Conservation (phyloP, 441 rosid species). For the Erodium texanum region DNA sequence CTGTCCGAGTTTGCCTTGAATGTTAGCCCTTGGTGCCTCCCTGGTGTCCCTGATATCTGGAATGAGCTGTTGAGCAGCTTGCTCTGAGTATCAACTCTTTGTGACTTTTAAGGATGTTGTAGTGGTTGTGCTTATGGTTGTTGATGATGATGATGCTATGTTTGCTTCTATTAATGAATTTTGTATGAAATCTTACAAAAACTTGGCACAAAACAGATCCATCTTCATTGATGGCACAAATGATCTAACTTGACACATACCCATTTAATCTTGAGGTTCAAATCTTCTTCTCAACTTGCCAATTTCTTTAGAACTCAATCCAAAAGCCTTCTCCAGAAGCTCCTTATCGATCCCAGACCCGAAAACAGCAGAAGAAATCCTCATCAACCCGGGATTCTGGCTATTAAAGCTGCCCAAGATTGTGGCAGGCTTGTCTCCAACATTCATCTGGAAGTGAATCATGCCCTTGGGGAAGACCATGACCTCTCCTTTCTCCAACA, state of each 20-base stretch:
- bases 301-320: conserved; percentile 8
- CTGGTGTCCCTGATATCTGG: conserved; percentile 92
- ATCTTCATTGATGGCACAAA: too few relatives aligned
- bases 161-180: background rate
- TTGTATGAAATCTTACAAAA: background rate
- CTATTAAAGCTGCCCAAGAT: conserved; percentile 49
- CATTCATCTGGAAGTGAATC: conserved; percentile 67
- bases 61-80: conserved; percentile 70
- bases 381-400: conserved; percentile 52
- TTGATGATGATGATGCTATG: too few relatives aligned
- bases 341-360: conserved; percentile 48
- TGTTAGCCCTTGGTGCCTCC: conserved; percentile 96
- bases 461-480: conserved; percentile 70
- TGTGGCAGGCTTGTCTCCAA: conserved; percentile 47
- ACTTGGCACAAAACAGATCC: background rate
- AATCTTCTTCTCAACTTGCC: conserved; percentile 2
- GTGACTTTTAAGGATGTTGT: too few relatives aligned
- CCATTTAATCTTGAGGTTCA: background rate
- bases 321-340: conserved; percentile 11
- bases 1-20: conserved; percentile 51
- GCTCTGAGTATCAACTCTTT: conserved; percentile 23
- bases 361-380: conserved; percentile 44
- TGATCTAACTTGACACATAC: background rate
- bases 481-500: conserved; percentile 54
- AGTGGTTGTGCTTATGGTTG: background rate